phyloP scores from a whole-genome alignment of 2,329 filamentous ascomycete species.

The Colletotrichum nymphaeae region DNA sequence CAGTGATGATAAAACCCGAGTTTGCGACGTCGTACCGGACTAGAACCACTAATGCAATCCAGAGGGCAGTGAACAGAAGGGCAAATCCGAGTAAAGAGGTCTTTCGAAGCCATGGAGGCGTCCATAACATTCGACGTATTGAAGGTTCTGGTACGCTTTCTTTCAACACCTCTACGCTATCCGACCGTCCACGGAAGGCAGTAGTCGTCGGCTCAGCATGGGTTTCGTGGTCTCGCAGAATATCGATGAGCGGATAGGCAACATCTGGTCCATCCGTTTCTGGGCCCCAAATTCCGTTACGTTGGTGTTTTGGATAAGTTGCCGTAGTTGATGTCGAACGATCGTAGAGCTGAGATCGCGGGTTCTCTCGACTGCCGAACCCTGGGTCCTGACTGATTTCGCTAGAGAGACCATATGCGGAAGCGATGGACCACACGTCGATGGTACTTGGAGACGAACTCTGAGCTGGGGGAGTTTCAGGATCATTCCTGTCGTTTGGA shows the following conservation, averaged over 20 bases:
- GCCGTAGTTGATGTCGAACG: neutral
- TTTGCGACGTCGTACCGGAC: neutral
- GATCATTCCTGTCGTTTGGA: neutral
- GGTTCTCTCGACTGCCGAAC: neutral
- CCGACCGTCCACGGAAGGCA: neutral
- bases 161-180: neutral
- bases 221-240: neutral
- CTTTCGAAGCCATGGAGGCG: neutral
- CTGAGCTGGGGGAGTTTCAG: neutral
- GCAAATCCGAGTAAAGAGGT: neutral
- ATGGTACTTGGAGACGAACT: neutral
- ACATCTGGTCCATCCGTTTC: too few relatives aligned
- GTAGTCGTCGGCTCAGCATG: neutral
- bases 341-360: neutral
- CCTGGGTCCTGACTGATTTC: neutral
- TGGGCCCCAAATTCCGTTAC: neutral
- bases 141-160: neutral
- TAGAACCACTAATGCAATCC: neutral
- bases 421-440: neutral
- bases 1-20: neutral
- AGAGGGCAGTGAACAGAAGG: neutral
- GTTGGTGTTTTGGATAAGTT: neutral
- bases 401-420: neutral
- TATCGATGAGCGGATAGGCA: neutral
- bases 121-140: neutral